Conservation (phyloP, 1,284 basidiomycete genomes). For the Uromyces viciae-fabae region DNA sequence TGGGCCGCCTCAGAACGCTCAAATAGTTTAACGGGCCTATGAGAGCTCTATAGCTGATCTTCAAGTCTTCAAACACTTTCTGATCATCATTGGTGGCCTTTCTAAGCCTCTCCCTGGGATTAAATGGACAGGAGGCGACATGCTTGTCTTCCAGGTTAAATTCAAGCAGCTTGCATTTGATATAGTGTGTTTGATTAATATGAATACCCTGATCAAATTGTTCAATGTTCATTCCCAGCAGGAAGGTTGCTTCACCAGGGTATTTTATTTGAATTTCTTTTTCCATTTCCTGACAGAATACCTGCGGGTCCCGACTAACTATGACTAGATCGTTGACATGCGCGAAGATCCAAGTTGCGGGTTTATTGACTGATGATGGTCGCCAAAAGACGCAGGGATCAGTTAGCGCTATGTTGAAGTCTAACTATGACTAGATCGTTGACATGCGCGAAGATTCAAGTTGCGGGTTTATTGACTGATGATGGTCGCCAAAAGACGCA, state of each 20-base stretch:
- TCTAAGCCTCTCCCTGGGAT: neutral
- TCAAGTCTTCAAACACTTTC: neutral
- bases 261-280: neutral
- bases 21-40: neutral
- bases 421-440: too few species aligned
- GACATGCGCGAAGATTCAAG: too few species aligned
- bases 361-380: neutral
- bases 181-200: neutral
- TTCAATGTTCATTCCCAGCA: neutral
- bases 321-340: neutral
- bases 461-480: too few species aligned
- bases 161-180: neutral
- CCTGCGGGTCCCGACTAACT: neutral
- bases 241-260: neutral
- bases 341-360: neutral
- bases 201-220: neutral
- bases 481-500: slow-evolving; percentile 1
- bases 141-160: neutral
- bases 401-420: too few species aligned
- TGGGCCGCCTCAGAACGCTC: neutral
- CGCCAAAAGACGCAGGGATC: neutral
- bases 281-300: neutral
- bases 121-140: too few species aligned
- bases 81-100: neutral
- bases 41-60: neutral